Base-by-base conservation (phyloP, 2,329 filamentous ascomycete genomes). In the Onygenales sp. region DNA sequence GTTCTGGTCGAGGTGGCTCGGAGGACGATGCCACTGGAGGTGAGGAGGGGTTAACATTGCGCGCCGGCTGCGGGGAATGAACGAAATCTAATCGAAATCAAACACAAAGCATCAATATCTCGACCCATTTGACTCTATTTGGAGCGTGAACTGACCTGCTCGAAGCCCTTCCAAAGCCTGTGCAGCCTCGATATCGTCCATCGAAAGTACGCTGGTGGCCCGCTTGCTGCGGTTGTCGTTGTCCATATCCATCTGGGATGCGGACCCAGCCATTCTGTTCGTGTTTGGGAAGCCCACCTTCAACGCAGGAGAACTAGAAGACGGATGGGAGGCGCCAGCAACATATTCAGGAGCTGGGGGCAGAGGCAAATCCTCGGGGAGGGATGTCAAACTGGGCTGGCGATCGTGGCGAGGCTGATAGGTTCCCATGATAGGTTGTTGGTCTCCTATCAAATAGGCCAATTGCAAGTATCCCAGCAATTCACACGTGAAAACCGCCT, bases 111-210 rank as follows among this genome's bases (percentile, higher is more conserved):
- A 21, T 49, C 36, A 40, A 21, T 39, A 49, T 39, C 7, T 42
- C 40, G 40, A 3, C n/a, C 17, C 14, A 27, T 39, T 42, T 21
- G 11, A 11, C 7, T 52, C 37, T 17, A 21, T 13, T 8, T 21
- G 31, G 10, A 40, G n/a, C 31, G 17, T 5, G 50, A 32, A 69
- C 78, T 65, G 73, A 89, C 86, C 85, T 62, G 86, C 83, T 70
- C 84, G 79, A 56, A 91, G 75, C 60, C 88, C 85, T 48, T 86
- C 86, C 11, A 91, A 73, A 6, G 87, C 87, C 68, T 90, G 85
- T 33, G 87, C 87, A 27, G 87, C 87, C 59, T 76, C 73, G 49
- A 76, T 67, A 56, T 76, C 74, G 58, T 76, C 73, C 64, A 74
- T 72, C 37, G 74, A 76, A 49, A 75, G 61, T 40, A 74, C 72